These are phyloP conservation scores for Plasmodium vinckei DNA, from an alignment of 169 alveolate species.

Conservation along the genomic window DNA sequence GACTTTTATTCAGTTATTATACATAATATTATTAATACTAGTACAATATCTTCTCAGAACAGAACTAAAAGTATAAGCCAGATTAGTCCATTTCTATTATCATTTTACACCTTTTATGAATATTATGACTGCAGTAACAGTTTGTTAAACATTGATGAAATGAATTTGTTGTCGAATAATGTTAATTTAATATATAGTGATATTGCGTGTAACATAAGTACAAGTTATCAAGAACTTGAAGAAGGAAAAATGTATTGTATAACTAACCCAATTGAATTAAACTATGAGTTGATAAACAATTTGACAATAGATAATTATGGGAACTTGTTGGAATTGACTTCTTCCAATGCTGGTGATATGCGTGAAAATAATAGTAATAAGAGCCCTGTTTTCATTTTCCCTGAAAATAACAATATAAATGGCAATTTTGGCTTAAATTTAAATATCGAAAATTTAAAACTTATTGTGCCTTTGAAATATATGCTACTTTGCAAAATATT, in stretches of 20 bases:
- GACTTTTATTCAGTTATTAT: constrained; percentile 66
- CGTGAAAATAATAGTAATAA: neutral
- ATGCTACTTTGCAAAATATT: constrained; percentile 94
- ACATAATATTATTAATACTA: constrained; percentile 58
- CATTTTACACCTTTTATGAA: constrained; percentile 80
- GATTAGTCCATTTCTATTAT: constrained; percentile 78
- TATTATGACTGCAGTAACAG: constrained; percentile 75
- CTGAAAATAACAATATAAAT: constrained; percentile 43
- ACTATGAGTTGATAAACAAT: constrained; percentile 59
- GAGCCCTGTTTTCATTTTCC: constrained; percentile 45
- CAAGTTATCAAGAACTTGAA: constrained; percentile 50
- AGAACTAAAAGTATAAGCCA: constrained; percentile 66
- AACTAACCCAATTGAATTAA: constrained; percentile 68
- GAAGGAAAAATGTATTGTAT: constrained; percentile 42
- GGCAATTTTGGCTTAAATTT: constrained; percentile 78
- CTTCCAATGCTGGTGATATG: neutral
- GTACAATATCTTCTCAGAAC: constrained; percentile 67
- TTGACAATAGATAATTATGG: constrained; percentile 73
- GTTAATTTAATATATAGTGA: constrained; percentile 62
- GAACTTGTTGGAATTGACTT: constrained; percentile 19
- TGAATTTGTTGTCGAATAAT: constrained; percentile 33
- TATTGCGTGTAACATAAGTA: constrained; percentile 28
- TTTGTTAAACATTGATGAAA: constrained; percentile 33
- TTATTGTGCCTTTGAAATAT: constrained; percentile 89
- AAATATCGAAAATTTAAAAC: constrained; percentile 85